Evolutionary conservation across 2,329 filamentous ascomycete species (phyloP), one percentile per base, ranked within the genome.

Genomic region (Fusarium liriodendri): DNA sequence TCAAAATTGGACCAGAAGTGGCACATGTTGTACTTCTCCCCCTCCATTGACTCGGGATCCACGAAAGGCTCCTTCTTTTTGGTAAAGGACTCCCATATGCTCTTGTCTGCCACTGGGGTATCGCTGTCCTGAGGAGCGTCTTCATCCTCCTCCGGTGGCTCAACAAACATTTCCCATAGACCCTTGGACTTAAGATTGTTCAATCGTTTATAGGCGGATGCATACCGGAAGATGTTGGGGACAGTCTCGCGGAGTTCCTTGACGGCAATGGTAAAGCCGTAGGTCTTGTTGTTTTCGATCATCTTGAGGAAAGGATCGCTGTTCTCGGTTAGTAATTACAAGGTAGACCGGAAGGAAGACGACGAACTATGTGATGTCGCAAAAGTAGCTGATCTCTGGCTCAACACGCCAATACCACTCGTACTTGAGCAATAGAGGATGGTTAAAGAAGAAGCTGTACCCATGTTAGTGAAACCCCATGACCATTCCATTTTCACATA

Each of bases 1-100:
- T 99, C 97, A 77, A 99, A 99, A 83, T 99, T 99, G 83, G 95
- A 98, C 97, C 97, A 99, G 87, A 98, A 99, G 87, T 99, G 97
- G 83, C 97, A 99, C 97, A 99, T 99, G 86, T 99, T 99, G 88
- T 99, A 99, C 78, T 92, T 94, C 83, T 99, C 97, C 73, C 95
- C 95, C 81, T 98, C 96, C 97, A 99, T 99, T 47, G 92, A 90
- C 80, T 98, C 95, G 0, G 93, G 92, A 79, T 98, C 95, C 66
- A 98, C 93, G 47, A 97, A 91, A 33, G 93, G 91, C n/a, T 95
- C 85, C 37, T 89, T 89, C 72, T 92, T 91, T 64, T 89, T 88
- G 40, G 90, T 91, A 27, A 94, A 91, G 70, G 97, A 93, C 59
- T 90, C 91, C 76, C 92, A 91, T 25, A 97, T 84, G 50, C 97